Conservation (phyloP, 371 early-diverging fungal genomes). For the Actinomortierella wolfii region DNA sequence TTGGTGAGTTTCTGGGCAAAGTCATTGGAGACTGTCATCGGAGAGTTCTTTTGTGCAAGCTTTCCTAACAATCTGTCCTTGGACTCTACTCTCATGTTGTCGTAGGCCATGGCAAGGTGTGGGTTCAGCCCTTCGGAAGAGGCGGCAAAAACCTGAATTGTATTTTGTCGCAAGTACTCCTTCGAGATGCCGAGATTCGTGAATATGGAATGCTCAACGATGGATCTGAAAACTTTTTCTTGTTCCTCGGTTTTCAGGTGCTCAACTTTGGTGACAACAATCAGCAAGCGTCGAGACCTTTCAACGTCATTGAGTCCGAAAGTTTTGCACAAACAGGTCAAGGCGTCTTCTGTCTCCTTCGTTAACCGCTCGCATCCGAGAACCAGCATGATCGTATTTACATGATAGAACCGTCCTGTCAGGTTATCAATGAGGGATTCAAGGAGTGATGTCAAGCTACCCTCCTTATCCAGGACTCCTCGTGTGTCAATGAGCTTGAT, state of each 20-base stretch:
- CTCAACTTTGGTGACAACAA: not conserved
- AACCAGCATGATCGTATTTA: not conserved
- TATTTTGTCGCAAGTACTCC: not conserved
- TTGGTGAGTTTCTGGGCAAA: constrained; percentile 3
- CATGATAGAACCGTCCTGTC: constrained; percentile 1
- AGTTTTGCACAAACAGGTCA: not conserved
- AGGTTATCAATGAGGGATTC: not conserved
- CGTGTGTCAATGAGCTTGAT: constrained; percentile 1
- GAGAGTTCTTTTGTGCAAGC: not conserved
- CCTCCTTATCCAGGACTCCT: not conserved
- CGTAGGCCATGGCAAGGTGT: not conserved
- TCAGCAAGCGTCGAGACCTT: not conserved
- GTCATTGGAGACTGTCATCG: constrained; percentile 1
- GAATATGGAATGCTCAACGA: not conserved
- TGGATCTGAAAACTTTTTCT: not conserved
- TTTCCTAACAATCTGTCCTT: not conserved
- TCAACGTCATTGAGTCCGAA: constrained; percentile 1
- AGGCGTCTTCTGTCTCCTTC: not conserved
- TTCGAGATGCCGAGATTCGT: not conserved
- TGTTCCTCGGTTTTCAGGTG: not conserved
- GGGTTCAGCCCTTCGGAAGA: not conserved
- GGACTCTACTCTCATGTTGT: not conserved
- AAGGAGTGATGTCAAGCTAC: not conserved
- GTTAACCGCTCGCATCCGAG: not conserved
- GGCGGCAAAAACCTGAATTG: not conserved